Conservation (phyloP, 495 filamentous ascomycete genomes). For the Aspergillus ostianus region DNA sequence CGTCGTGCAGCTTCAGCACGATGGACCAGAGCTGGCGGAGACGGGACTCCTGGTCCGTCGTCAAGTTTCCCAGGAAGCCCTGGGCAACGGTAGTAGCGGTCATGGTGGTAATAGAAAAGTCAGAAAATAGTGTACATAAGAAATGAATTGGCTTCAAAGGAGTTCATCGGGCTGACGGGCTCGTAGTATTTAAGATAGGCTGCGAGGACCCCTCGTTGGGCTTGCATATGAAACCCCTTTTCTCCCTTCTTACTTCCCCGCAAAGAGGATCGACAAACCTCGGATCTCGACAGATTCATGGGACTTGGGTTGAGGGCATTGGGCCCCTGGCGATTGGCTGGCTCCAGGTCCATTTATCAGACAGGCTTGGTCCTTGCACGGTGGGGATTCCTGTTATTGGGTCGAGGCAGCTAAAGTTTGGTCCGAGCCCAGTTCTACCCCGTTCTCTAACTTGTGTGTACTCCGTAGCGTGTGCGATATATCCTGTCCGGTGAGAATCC, state of each 20-base stretch:
- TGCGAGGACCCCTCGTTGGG: neutral
- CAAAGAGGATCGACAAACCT: constrained; percentile 8
- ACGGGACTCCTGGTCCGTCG: constrained; percentile 4
- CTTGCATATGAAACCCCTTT: constrained; percentile 6
- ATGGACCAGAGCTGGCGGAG: constrained; percentile 9
- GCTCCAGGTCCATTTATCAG: neutral
- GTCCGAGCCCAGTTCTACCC: neutral
- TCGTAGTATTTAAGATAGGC: neutral
- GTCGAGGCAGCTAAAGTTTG: neutral
- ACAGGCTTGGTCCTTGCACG: neutral
- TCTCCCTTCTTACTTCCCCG: neutral
- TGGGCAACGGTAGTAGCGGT: neutral
- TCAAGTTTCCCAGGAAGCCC: constrained; percentile 8
- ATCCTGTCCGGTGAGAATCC: neutral
- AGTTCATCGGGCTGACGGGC: neutral
- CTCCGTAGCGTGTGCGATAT: no score
- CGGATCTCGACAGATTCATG: constrained; percentile 4
- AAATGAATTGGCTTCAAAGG: neutral
- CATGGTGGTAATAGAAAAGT: constrained; percentile 4
- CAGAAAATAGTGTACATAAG: neutral
- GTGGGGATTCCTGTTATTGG: neutral
- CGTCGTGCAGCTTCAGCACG: constrained; percentile 2
- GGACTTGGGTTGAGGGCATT: neutral
- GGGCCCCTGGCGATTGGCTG: neutral
- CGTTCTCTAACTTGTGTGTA: no score